A percentile compares a stretch with the other conserved stretches of the same genome.
Evolutionary conservation across 331 rosid genomes (phyloP).

Genomic region (Cydonia oblonga): DNA sequence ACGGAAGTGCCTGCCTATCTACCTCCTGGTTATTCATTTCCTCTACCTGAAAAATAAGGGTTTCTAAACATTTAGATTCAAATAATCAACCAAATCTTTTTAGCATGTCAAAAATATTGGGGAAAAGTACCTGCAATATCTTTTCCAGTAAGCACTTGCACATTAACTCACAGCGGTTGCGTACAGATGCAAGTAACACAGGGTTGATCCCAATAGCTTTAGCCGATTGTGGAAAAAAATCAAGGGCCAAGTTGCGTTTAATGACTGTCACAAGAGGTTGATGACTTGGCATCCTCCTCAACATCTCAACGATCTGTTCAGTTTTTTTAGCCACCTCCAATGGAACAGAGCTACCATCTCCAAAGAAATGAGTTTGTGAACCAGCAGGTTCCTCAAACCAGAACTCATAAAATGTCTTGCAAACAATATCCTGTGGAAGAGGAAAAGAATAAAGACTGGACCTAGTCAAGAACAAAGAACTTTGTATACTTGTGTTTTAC

Average conservation of each 20-base stretch:
- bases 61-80: conserved; percentile 2
- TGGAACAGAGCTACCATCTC: conserved; percentile 86
- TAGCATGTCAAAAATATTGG: not conserved
- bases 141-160: conserved; percentile 95
- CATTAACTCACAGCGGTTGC: conserved; percentile 93
- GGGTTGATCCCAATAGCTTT: conserved; percentile 87
- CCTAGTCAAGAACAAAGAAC: not conserved
- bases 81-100: not conserved
- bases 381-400: conserved; percentile 96
- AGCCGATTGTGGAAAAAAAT: conserved; percentile 87
- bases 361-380: conserved; percentile 55
- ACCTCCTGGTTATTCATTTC: conserved; percentile 61
- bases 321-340: conserved; percentile 78
- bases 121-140: conserved; percentile 61
- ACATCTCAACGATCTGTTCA: conserved; percentile 92
- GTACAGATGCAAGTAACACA: conserved; percentile 62
- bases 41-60: conserved; percentile 56
- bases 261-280: conserved; percentile 79
- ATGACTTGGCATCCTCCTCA: conserved; percentile 72
- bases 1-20: conserved; percentile 69
- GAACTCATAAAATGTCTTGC: conserved; percentile 92
- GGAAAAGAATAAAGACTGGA: conserved; percentile 4
- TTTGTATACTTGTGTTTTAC: not conserved
- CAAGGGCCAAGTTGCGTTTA: conserved; percentile 86
- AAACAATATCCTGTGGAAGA: conserved; percentile 76